Base-by-base conservation (phyloP, 2,329 filamentous ascomycete genomes). In the Ceratocystis papillata region DNA sequence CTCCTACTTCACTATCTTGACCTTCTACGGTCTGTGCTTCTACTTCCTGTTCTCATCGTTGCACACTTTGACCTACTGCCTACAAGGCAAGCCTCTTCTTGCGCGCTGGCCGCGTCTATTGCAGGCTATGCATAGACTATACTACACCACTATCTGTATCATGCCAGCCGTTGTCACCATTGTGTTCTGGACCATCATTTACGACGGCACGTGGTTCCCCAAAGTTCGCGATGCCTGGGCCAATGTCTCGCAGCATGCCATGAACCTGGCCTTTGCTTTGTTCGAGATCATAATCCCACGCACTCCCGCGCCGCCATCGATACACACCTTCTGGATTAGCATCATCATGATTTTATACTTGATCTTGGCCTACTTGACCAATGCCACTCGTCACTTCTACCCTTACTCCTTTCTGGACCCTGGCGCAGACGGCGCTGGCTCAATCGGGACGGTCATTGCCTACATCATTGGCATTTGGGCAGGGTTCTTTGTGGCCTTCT, bases 11-110 rank as follows among this genome's bases (percentile, higher is more conserved):
- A 95, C 90, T 33, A 79, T 86, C 72, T 78, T 94, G 67, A 89
- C 87, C 8, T 94, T 87, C 79, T 94, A 88, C 88, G 89, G 89
- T 1, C 76, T 93, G 45, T 85, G 83, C 28, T 93, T 92, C 77
- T 96, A 95, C 79, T 87, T 87, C 73, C 79, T 85, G 66, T 77
- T 86, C 71, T 80, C 87, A 1, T 79, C 87, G 20, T 69, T 83
- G 20, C 89, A 95, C 77, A 90, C 88, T 5, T 76, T 83, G 64
- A 80, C 79, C 61, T 94, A 93, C 76, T 81, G 82, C 12, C 75
- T 77, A 53, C 76, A 76, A 33, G 80, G 81, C 57, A 72, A 74
- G 2, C 77, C 84, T 0, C 78, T 88, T 4, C 80, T 88, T 69
- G 79, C 83, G 71, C 76, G 76, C 41, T 81, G 84, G 75, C 85